These are phyloP conservation scores for Camellia oleifera DNA, from an alignment of 179 eudicot species.

Conservation along the genomic window DNA sequence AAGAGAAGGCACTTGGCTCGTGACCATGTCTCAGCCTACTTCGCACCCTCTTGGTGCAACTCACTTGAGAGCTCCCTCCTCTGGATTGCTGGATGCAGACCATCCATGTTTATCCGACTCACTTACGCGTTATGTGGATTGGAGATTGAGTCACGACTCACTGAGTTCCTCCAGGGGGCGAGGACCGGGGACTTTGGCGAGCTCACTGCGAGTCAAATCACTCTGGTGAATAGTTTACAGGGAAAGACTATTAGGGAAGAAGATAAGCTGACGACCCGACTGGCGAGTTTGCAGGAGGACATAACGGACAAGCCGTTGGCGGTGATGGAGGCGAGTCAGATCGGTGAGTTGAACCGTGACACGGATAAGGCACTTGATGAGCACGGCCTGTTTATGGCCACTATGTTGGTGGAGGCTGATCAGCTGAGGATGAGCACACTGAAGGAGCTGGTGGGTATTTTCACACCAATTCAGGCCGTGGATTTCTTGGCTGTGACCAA, in stretches of 20 bases:
- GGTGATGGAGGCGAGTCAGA: no score
- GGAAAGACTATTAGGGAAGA: constrained; percentile 17
- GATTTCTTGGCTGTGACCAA: constrained; percentile 25
- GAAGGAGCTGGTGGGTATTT: constrained; percentile 20
- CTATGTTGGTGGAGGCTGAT: constrained; percentile 21
- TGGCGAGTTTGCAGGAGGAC: constrained; percentile 18
- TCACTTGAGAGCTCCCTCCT: neutral
- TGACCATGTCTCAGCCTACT: no score
- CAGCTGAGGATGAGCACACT: constrained; percentile 22
- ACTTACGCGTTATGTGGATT: constrained; percentile 3
- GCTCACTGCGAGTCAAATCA: constrained; percentile 19
- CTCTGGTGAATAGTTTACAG: constrained; percentile 11
- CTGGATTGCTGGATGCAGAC: constrained; percentile 24
- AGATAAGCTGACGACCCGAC: neutral
- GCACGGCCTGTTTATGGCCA: constrained; percentile 1
- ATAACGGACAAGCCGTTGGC: no score
- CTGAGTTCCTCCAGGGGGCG: neutral
- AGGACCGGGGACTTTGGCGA: neutral
- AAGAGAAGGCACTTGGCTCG: neutral
- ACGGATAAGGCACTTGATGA: no score
- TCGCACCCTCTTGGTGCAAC: no score
- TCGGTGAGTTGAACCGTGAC: no score
- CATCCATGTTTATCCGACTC: constrained; percentile 22
- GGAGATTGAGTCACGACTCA: constrained; percentile 11
- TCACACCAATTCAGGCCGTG: constrained; percentile 28